Percentiles rank a stretch among this genome's conserved stretches.
Evolutionary conservation across 495 filamentous ascomycete species (phyloP).

Genomic region (Acidomyces sp.): DNA sequence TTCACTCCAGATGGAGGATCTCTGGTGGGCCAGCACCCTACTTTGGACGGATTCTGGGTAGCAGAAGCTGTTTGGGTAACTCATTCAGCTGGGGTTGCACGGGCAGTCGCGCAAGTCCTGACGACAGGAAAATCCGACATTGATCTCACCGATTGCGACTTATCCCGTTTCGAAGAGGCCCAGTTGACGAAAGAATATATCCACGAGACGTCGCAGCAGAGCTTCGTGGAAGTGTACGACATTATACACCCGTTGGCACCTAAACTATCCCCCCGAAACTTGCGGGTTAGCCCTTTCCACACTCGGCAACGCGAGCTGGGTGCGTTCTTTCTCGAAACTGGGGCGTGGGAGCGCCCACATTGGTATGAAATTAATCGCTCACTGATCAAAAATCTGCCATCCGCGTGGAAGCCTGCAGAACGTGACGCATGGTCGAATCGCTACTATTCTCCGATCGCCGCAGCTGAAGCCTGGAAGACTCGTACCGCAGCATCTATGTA

Average conservation of each 20-base stretch:
- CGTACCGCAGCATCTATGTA: slow-evolving; percentile 41
- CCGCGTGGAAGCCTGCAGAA: slow-evolving; percentile 33
- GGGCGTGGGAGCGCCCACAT: slow-evolving; percentile 40
- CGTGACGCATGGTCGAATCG: slow-evolving; percentile 36
- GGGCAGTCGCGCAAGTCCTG: slow-evolving; percentile 37
- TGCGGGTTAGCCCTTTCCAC: slow-evolving; percentile 37
- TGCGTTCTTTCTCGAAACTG: slow-evolving; percentile 37
- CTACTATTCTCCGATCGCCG: slow-evolving; percentile 37
- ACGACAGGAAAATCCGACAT: slow-evolving; percentile 35
- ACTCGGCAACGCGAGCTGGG: slow-evolving; percentile 34
- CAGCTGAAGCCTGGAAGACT: slow-evolving; percentile 41
- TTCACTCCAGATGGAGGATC: slow-evolving; percentile 42
- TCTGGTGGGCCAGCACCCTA: slow-evolving; percentile 35
- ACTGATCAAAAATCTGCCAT: slow-evolving; percentile 32
- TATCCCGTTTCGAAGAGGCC: slow-evolving; percentile 38
- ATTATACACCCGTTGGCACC: slow-evolving; percentile 39
- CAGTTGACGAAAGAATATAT: slow-evolving; percentile 35
- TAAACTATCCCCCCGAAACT: slow-evolving; percentile 34
- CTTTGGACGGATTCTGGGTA: slow-evolving; percentile 39
- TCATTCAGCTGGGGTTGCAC: slow-evolving; percentile 40
- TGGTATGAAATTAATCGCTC: slow-evolving; percentile 38
- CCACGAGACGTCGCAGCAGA: slow-evolving; percentile 36
- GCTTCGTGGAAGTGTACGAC: slow-evolving; percentile 42
- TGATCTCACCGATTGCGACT: slow-evolving; percentile 37
- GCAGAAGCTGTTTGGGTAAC: slow-evolving; percentile 45